Percentiles rank a stretch among this genome's conserved stretches.
These are phyloP conservation scores for Tuber microsphaerosporum DNA, from an alignment of 495 filamentous ascomycete genomes.

Conservation along the genomic window DNA sequence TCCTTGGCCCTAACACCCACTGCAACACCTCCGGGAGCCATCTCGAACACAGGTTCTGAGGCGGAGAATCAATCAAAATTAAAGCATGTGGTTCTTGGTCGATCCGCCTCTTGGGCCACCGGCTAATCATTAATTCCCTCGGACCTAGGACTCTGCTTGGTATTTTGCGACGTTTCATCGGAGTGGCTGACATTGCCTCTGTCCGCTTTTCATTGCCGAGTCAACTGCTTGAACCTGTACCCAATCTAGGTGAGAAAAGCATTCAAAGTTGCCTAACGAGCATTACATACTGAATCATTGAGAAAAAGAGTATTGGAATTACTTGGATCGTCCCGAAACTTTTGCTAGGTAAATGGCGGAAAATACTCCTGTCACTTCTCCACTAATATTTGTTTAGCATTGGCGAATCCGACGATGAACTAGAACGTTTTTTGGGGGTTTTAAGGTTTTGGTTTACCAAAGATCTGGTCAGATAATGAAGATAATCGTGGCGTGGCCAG, in stretches of 20 bases:
- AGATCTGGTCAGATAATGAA: slow-evolving; percentile 58
- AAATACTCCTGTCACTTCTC: background rate
- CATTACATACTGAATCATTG: background rate
- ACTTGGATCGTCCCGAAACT: slow-evolving; percentile 88
- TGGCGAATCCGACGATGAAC: slow-evolving; percentile 80
- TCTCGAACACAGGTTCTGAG: slow-evolving; percentile 34
- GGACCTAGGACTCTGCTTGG: slow-evolving; percentile 34
- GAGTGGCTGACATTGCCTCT: slow-evolving; percentile 87
- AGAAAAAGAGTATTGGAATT: slow-evolving; percentile 87
- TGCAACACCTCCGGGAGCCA: slow-evolving; percentile 31
- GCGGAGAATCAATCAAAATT: slow-evolving; percentile 40
- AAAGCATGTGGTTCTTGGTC: slow-evolving; percentile 16
- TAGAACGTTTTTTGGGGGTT: slow-evolving; percentile 88
- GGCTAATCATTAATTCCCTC: slow-evolving; percentile 13
- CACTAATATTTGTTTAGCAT: slow-evolving; percentile 55
- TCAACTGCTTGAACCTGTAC: slow-evolving; percentile 88
- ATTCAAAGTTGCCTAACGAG: slow-evolving; percentile 22
- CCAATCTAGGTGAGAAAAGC: slow-evolving; percentile 65
- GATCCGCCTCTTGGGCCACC: background rate
- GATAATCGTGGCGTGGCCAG: background rate
- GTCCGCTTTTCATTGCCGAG: slow-evolving; percentile 94
- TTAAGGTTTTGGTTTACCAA: slow-evolving; percentile 98
- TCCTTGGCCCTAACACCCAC: slow-evolving; percentile 20
- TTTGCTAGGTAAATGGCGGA: slow-evolving; percentile 60
- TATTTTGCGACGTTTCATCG: slow-evolving; percentile 60